Evolutionary conservation across 2,329 filamentous ascomycete genomes (phyloP).

Genomic region (Alternaria ventricosa): DNA sequence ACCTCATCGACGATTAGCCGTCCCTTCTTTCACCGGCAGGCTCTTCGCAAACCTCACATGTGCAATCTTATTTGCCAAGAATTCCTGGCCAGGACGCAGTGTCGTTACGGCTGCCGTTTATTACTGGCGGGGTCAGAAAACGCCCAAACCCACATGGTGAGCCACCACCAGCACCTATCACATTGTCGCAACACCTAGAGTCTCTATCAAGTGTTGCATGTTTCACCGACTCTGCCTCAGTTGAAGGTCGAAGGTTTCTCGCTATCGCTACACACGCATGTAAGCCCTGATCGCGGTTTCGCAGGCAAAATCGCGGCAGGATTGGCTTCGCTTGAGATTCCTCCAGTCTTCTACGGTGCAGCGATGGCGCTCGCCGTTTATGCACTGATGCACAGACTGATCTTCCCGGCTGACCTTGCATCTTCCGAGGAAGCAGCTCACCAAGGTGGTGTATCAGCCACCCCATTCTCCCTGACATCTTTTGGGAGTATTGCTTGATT

Average conservation of each 20-base stretch:
- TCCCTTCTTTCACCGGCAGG: neutral
- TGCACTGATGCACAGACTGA: slow-evolving; percentile 8
- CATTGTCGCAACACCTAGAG: slow-evolving; percentile 3
- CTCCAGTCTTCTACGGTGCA: slow-evolving; percentile 10
- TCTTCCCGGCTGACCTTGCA: slow-evolving; percentile 11
- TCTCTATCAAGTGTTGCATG: neutral
- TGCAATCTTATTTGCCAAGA: slow-evolving; percentile 4
- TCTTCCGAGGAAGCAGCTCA: slow-evolving; percentile 1
- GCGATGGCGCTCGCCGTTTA: neutral
- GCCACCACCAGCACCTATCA: slow-evolving; percentile 14
- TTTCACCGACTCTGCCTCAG: slow-evolving; percentile 8
- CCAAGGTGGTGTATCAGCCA: slow-evolving; percentile 1
- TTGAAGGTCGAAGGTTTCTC: neutral
- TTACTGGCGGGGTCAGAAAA: slow-evolving; percentile 12
- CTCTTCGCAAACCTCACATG: neutral
- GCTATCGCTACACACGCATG: neutral
- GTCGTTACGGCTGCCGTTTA: slow-evolving; percentile 18
- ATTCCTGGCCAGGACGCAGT: neutral
- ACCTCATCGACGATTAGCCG: neutral
- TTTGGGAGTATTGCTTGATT: neutral
- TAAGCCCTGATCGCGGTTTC: neutral
- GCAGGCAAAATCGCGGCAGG: neutral
- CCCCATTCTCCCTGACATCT: neutral
- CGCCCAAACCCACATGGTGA: slow-evolving; percentile 13
- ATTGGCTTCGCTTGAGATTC: slow-evolving; percentile 4